phyloP scores from a whole-genome alignment of 2,329 filamentous ascomycete species.

The Apiospora sp. region DNA sequence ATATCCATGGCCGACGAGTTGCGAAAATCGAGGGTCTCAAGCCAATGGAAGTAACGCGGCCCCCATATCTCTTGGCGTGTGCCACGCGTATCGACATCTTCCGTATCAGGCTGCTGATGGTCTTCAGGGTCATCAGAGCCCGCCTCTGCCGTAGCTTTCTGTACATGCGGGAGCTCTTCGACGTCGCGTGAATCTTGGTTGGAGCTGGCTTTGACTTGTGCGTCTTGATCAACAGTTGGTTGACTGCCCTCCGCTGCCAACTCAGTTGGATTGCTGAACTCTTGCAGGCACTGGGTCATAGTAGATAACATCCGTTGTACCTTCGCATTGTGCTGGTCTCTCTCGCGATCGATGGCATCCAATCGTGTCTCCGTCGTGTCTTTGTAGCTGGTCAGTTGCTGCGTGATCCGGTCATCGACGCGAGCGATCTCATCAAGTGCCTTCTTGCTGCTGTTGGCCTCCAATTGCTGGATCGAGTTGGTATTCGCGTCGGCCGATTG shows the following conservation, averaged over 20 bases:
- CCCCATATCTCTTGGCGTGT: too few relatives aligned
- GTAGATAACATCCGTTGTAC: neutral
- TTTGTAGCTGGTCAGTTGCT: neutral
- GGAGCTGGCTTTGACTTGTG: neutral
- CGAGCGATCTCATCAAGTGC: neutral
- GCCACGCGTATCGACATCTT: too few relatives aligned
- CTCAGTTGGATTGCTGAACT: neutral
- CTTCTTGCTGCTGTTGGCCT: neutral
- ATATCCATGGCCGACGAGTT: neutral
- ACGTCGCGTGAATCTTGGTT: neutral
- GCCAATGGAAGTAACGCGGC: neutral
- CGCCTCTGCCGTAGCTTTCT: too few relatives aligned
- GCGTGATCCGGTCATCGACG: neutral
- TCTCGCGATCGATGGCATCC: neutral
- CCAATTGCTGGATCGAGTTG: neutral
- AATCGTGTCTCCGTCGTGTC: neutral
- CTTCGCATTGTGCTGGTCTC: neutral
- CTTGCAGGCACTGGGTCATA: neutral
- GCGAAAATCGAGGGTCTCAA: neutral
- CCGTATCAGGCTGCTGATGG: neutral
- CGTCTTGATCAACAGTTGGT: too few relatives aligned
- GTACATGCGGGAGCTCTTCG: neutral
- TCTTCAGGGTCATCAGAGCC: too few relatives aligned
- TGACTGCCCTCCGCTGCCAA: neutral
- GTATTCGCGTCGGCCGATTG: too few relatives aligned